Base-by-base conservation (phyloP, 2,329 filamentous ascomycete species). In the Ceratocystis diversiconidia region DNA sequence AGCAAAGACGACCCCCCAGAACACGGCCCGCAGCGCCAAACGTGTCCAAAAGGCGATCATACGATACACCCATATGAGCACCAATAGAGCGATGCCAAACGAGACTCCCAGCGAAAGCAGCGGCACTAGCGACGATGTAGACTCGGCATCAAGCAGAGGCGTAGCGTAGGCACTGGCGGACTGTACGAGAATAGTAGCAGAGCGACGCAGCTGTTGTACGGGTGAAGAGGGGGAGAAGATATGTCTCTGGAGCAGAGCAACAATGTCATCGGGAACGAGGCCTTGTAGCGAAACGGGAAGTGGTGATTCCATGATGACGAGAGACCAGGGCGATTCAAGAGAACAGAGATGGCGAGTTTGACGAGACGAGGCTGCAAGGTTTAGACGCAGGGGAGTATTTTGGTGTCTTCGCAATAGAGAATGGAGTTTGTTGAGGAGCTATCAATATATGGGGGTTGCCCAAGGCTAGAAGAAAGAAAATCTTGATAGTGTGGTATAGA, bases 11-110 rank as follows among this genome's bases (percentile, higher is more conserved):
- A 77, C 73, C 1, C 80, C 81, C 84, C 85, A 94, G 69, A 90
- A 84, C 1, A 82, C 73, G 52, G 90, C 70, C 28, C 81, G 76
- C 69, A 89, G 73, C 10, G 80, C 79, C 65, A 95, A 72, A n/a
- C 82, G 78, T 63, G 90, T 82, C 84, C 90, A 90, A 77, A 86
- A 95, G 72, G 90, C 77, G 66, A 95, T 79, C 22, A 90, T 76
- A 68, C 89, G 82, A 68, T 85, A 84, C 19, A 90, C 77, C 77
- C 88, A 87, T 3, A 63, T 50, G 28, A 66, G 50, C n/a, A 69
- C 46, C 22, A 66, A 59, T 3, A 68, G 19, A 22, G 75, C 74
- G 66, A 75, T 72, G 68, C 75, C 72, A 19, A 75, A 68, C 4
- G 66, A 62, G 28, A 62, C 32, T 12, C 61, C 48, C 12, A 76